phyloP scores from a whole-genome alignment of 78 protist species.

The Dictyostelium discoideum region dicty_2.7 NC_007089.4:1553001-1553500 shows the following conservation, averaged over 20 bases:
- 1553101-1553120: background rate
- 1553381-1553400: background rate
- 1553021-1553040: background rate
- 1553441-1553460: too few species aligned
- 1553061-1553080: background rate
- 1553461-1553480: too few species aligned
- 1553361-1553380: background rate
- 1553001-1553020: background rate
- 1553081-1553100: background rate
- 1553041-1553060: background rate
- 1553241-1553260: constrained; percentile 19
- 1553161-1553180: background rate
- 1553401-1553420: too few species aligned
- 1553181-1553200: constrained; percentile 62
- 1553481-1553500: too few species aligned
- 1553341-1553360: background rate
- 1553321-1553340: too few species aligned
- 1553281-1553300: background rate
- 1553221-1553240: constrained; percentile 50
- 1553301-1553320: background rate
- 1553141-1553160: background rate
- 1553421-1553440: background rate
- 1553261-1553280: constrained; percentile 1
- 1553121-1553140: background rate
- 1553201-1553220: constrained; percentile 13